Base-by-base conservation (phyloP, 2,329 filamentous ascomycete species). In the Zymoseptoria crescenta region DNA sequence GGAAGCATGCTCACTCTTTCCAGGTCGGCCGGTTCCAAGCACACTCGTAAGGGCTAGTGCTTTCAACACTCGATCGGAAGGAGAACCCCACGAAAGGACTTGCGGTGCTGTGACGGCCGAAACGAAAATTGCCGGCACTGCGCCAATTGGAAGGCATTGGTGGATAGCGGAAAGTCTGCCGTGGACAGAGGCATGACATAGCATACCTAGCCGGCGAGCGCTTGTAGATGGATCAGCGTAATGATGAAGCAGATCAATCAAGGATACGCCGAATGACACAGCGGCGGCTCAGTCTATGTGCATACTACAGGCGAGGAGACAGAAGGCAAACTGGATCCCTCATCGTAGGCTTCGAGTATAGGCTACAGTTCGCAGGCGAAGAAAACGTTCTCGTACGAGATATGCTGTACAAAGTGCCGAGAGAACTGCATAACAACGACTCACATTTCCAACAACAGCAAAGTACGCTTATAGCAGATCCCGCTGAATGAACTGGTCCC, bases 401-500 rank as follows among this genome's bases (percentile, higher is more conserved):
- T 16, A 45, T 52, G 20, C 51, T 52, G 51, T 52, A 52, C 51
- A 56, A 45, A 56, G 29, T 20, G 35, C 29, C 19, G 35, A 28
- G 3, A 48, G 28, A 16, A 16, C 35, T 45, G 35, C 35, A 13
- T 13, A 45, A 45, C 16, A 45, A 13, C 13, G 35, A 45, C 13
- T 49, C 54, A 56, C 24, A 56, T 45, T 27, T n/a, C 52, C n/a
- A 35, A 29, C 52, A 28, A 28, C 28, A 54, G 21, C 30, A 35
- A n/a, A 55, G 49, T 13, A 59, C 13, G 45, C 50, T 41, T 89
- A 99, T 81, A 99, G 85, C 75, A 99, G 81, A 79, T 99, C 94
- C 67, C 90, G 86, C 83, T 91, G 91, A 75, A 97, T 91, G 75
- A 99, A 99, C 81, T 97, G 90, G 65, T 89, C 87, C 74, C 95